phyloP scores from a whole-genome alignment of 768 basidiomycete species.

The Leucogyrophana mollusca region DNA sequence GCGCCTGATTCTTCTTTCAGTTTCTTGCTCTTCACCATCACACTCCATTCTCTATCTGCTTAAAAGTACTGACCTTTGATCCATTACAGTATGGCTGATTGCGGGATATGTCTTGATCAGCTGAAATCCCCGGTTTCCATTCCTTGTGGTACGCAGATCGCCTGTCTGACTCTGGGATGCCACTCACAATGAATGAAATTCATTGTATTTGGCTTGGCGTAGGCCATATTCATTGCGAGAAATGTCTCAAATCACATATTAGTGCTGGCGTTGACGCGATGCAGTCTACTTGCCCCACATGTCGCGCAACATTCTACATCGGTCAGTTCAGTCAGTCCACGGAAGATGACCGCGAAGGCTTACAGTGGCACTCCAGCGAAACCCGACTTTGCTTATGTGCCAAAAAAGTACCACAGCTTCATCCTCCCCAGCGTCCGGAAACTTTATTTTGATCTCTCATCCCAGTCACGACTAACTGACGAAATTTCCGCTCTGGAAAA shows the following conservation, averaged over 20 bases:
- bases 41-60: no score
- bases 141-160: slow-evolving; percentile 55
- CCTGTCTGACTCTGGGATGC: neutral
- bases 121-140: slow-evolving; percentile 55
- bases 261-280: slow-evolving; percentile 27
- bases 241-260: slow-evolving; percentile 47
- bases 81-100: slow-evolving; percentile 43
- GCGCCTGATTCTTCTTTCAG: no score
- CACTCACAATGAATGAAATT: no score
- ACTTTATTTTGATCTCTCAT: slow-evolving; percentile 48
- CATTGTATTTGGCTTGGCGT: slow-evolving; percentile 5
- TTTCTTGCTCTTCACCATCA: no score
- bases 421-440: slow-evolving; percentile 57
- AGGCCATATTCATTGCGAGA: slow-evolving; percentile 70
- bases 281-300: slow-evolving; percentile 57
- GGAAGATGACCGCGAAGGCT: neutral
- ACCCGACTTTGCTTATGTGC: slow-evolving; percentile 48
- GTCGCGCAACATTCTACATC: slow-evolving; percentile 53
- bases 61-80: neutral
- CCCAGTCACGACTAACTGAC: slow-evolving; percentile 18
- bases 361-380: slow-evolving; percentile 32
- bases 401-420: slow-evolving; percentile 57
- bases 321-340: slow-evolving; percentile 34
- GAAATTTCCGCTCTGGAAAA: slow-evolving; percentile 37
- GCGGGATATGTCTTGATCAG: slow-evolving; percentile 60